Conservation (phyloP, 805 yeast genomes). For the Huiozyma naganishii region DNA sequence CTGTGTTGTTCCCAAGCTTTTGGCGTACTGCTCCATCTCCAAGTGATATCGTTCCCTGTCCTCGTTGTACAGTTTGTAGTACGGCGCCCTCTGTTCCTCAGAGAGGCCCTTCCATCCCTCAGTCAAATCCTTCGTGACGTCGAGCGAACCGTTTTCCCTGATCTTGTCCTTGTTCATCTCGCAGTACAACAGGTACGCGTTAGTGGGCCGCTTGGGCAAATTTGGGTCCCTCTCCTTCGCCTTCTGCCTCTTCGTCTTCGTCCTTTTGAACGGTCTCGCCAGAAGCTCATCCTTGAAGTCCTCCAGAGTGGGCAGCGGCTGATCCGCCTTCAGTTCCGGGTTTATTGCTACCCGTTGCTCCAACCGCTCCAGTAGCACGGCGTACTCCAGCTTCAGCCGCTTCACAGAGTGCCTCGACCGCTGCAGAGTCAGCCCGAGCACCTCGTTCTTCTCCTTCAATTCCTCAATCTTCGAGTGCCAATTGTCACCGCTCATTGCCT, state of each 20-base stretch:
- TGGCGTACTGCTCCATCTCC: conserved; percentile 50
- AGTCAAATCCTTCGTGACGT: conserved; percentile 67
- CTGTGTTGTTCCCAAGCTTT: conserved; percentile 1
- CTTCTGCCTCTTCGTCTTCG: conserved; percentile 23
- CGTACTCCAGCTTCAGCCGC: conserved; percentile 72
- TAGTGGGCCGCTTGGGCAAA: conserved; percentile 80
- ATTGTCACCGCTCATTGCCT: background rate
- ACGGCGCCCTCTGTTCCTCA: conserved; percentile 62
- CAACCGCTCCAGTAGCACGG: conserved; percentile 66
- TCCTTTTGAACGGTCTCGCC: conserved; percentile 15
- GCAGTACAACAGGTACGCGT: conserved; percentile 80
- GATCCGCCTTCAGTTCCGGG: conserved; percentile 22
- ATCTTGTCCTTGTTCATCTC: conserved; percentile 74
- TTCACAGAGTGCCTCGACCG: conserved; percentile 69
- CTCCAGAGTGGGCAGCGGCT: conserved; percentile 24
- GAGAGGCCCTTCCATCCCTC: conserved; percentile 76
- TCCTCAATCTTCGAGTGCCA: conserved; percentile 35
- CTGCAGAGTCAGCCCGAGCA: conserved; percentile 62
- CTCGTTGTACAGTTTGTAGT: conserved; percentile 62
- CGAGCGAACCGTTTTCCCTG: conserved; percentile 47
- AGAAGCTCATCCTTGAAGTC: conserved; percentile 19
- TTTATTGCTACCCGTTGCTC: conserved; percentile 42
- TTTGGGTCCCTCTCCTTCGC: conserved; percentile 62
- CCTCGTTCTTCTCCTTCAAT: conserved; percentile 68
- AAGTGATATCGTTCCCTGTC: conserved; percentile 65